Evolutionary conservation across 148 eudicot species (phyloP), one percentile per base, ranked within the genome.

Genomic region (Pharnaceum exiguum): DNA sequence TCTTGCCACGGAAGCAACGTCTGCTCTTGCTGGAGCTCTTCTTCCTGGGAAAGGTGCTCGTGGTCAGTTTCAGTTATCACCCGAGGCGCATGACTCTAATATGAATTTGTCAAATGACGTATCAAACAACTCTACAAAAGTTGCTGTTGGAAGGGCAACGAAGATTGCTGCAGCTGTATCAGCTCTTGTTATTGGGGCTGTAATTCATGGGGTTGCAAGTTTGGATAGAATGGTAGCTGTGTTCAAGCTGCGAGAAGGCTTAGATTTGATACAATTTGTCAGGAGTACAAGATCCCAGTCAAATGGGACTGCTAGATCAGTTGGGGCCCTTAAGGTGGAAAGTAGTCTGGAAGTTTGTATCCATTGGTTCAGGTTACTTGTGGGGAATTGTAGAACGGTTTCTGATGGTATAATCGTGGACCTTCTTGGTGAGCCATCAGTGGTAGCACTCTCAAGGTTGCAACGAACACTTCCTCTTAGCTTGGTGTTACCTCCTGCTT

Each of bases 341-440:
- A 89, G 63, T 60, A 57, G 75, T 52, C 77, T 82, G 80, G 99
- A 94, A 73, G 80, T 89, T 59, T 80, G 86, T 63, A 76, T 82
- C 26, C 90, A 83, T 66, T 89, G 91, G 96, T 94, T 86, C 73
- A 79, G 99, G 76, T 85, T 94, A 45, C 91, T 94, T 80, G 81
- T 94, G 42, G 99, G 99, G 27, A 94, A 94, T 68, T 94, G 91
- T 76, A 83, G 87, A 76, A 71, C 87, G 2, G 78, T 94, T 51
- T 83, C 75, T 47, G 96, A 94, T 61, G 96, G 99, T 52, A 74
- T 94, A 19, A 77, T 94, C 62, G 83, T 83, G 62, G 91, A 86
- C 55, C 96, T 94, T 66, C 82, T 94, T 15, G 99, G 99, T 63
- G 96, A 94, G 65, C 79, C 96, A 50, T 79, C 99, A 52, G 59